phyloP scores from a whole-genome alignment of 768 basidiomycete species.

The Boletus sensibilis region DNA sequence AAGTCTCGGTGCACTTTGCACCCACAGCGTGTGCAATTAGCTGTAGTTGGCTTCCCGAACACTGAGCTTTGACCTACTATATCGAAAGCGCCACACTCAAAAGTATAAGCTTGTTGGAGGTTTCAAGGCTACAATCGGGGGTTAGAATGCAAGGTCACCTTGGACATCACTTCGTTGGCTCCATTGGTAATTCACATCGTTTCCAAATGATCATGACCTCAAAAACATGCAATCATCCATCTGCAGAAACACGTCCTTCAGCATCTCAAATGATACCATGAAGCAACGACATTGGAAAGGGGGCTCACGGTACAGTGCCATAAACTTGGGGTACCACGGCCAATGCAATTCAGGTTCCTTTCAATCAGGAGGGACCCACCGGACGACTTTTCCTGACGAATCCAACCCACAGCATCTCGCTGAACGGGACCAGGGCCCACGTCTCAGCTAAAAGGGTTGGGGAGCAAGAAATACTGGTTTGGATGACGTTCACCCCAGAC shows the following conservation, averaged over 20 bases:
- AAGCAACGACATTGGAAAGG: not conserved
- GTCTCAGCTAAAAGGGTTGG: not conserved
- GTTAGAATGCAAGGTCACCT: not conserved
- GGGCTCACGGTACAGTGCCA: not conserved
- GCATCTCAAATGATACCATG: not conserved
- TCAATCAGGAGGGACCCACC: conserved; percentile 26
- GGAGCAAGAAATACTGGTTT: not conserved
- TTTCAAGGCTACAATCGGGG: too few relatives aligned
- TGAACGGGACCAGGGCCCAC: not conserved
- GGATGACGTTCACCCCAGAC: not conserved
- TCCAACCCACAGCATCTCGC: conserved; percentile 29
- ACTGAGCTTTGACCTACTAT: too few relatives aligned
- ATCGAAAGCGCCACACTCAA: too few relatives aligned
- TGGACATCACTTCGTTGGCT: not conserved
- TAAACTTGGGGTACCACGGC: not conserved
- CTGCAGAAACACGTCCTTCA: not conserved
- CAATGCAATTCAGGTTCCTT: not conserved
- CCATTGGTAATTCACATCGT: not conserved
- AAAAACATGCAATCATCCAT: not conserved
- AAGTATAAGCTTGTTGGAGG: too few relatives aligned
- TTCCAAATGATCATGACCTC: not conserved
- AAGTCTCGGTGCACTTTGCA: too few relatives aligned
- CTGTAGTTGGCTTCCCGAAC: too few relatives aligned
- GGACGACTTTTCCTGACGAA: conserved; percentile 22
- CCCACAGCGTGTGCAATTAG: too few relatives aligned